Evolutionary conservation across 192 early-diverging fungal species (phyloP).

Genomic region (Podila epigama): DNA sequence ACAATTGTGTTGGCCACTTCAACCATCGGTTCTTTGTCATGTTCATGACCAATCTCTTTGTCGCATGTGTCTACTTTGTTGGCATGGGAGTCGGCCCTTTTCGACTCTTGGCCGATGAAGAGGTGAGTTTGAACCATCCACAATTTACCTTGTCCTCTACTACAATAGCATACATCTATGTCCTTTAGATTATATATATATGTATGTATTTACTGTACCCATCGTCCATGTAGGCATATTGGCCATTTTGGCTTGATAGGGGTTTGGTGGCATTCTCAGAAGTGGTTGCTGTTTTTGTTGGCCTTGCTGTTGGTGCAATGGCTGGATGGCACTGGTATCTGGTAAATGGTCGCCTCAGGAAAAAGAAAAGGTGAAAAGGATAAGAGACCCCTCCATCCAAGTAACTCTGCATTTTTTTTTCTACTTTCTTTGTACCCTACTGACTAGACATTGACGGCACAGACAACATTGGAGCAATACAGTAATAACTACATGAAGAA

Average conservation of each 20-base stretch:
- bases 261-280: constrained; percentile 12
- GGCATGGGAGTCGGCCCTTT: constrained; percentile 53
- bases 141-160: too few relatives aligned
- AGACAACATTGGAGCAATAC: constrained; percentile 66
- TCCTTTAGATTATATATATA: background rate
- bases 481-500: constrained; percentile 58
- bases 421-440: background rate
- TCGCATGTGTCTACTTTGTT: constrained; percentile 52
- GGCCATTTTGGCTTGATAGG: constrained; percentile 13
- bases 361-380: background rate
- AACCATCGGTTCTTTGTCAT: constrained; percentile 81
- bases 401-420: background rate
- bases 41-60: constrained; percentile 64
- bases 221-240: background rate
- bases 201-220: background rate
- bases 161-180: background rate
- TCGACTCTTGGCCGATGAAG: constrained; percentile 38
- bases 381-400: too few relatives aligned
- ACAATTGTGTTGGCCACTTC: constrained; percentile 77
- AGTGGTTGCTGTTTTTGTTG: constrained; percentile 1
- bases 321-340: constrained; percentile 63
- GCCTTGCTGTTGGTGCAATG: constrained; percentile 43
- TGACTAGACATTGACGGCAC: constrained; percentile 55
- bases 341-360: constrained; percentile 27
- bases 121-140: constrained; percentile 28